phyloP scores from a whole-genome alignment of 805 yeast genomes.

The Sugiyamaella qingdaonensis region DNA sequence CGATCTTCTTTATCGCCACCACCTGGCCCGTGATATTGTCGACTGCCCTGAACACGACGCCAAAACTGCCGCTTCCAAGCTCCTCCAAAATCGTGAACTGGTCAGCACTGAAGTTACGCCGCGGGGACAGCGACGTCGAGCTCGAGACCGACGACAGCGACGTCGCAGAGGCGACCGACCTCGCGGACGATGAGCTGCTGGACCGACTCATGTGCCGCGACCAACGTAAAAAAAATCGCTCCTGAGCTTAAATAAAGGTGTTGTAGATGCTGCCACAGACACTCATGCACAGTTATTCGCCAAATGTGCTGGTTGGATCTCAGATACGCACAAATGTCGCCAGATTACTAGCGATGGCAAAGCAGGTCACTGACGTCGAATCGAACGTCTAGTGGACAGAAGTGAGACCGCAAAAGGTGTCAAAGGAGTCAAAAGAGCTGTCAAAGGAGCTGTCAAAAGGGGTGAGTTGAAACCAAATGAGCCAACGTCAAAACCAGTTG shows the following conservation, averaged over 20 bases:
- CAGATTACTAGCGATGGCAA: too few relatives aligned
- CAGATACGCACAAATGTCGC: too few relatives aligned
- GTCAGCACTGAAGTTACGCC: constrained; percentile 31
- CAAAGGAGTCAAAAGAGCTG: too few relatives aligned
- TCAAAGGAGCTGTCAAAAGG: too few relatives aligned
- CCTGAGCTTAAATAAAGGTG: not conserved
- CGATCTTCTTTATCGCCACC: constrained; percentile 42
- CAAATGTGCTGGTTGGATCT: too few relatives aligned
- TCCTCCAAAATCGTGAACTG: constrained; percentile 49
- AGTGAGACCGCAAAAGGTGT: too few relatives aligned
- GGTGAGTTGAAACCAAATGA: too few relatives aligned
- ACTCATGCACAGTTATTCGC: too few relatives aligned
- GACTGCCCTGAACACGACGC: constrained; percentile 64
- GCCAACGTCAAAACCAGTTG: too few relatives aligned
- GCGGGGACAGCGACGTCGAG: constrained; percentile 8
- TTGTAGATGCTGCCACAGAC: too few relatives aligned
- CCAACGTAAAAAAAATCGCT: not conserved
- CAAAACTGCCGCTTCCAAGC: constrained; percentile 76
- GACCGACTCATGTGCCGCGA: constrained; percentile 1
- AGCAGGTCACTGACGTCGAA: too few relatives aligned
- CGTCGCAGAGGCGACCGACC: constrained; percentile 14
- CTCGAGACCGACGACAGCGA: constrained; percentile 12
- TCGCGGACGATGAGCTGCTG: constrained; percentile 8
- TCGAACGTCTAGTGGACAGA: too few relatives aligned
- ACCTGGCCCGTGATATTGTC: constrained; percentile 35